A percentile compares a stretch with the other conserved stretches of the same genome.
These are phyloP conservation scores for Cyclostephanos tholiformis DNA, from an alignment of 108 stramenopile species.

Conservation along the genomic window DNA sequence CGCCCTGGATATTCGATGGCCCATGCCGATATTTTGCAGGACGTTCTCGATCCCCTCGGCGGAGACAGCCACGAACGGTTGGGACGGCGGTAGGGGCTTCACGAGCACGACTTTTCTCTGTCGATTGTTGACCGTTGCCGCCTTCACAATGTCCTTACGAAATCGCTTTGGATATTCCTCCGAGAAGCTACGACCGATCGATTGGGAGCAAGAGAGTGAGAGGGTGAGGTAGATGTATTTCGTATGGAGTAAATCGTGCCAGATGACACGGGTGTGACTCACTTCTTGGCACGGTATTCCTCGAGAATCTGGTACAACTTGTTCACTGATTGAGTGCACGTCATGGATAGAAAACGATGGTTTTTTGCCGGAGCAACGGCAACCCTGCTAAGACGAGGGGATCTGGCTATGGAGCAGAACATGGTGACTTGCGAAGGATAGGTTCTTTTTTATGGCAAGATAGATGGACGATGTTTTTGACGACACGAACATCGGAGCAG, in stretches of 20 bases:
- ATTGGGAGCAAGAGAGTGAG: not conserved
- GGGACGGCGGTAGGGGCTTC: not conserved
- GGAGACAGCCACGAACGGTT: conserved; percentile 5
- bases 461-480: too few relatives aligned
- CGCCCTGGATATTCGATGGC: conserved; percentile 38
- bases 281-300: conserved; percentile 57
- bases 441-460: too few relatives aligned
- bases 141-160: conserved; percentile 60
- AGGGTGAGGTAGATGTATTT: not conserved
- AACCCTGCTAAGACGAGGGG: conserved; percentile 13
- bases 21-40: conserved; percentile 53
- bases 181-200: conserved; percentile 36
- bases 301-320: conserved; percentile 51
- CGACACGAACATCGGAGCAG: too few relatives aligned
- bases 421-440: too few relatives aligned
- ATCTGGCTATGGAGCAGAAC: too few relatives aligned
- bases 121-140: conserved; percentile 39
- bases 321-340: conserved; percentile 34
- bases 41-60: conserved; percentile 49
- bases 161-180: conserved; percentile 59
- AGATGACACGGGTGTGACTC: conserved; percentile 21
- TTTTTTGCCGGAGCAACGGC: not conserved
- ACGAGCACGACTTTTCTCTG: not conserved
- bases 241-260: not conserved
- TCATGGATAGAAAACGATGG: conserved; percentile 17